phyloP scores from a whole-genome alignment of 148 eudicot genomes.

The Rhododendron griersonianum region DNA sequence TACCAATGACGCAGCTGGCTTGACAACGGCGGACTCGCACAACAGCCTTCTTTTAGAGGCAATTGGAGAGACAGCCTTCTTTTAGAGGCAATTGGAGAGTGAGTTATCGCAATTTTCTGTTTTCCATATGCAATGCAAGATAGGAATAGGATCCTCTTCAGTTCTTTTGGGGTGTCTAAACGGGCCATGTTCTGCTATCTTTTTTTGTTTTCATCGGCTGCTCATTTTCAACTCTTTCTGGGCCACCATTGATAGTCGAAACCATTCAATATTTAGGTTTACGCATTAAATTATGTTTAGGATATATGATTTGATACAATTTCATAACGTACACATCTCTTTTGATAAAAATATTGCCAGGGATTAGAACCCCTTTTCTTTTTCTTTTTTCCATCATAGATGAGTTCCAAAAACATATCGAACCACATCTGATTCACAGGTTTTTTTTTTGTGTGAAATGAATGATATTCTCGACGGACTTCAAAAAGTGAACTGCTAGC shows the following conservation, averaged over 20 bases:
- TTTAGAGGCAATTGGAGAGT: conserved; percentile 65
- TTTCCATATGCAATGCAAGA: background rate
- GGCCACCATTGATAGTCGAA: background rate
- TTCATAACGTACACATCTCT: no score
- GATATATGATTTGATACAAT: no score
- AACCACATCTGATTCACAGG: background rate
- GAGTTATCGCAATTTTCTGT: background rate
- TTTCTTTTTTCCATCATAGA: no score
- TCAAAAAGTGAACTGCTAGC: background rate
- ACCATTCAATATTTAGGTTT: no score
- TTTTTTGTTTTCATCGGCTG: no score
- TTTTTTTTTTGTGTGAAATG: no score
- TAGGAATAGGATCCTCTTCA: background rate
- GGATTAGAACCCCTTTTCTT: background rate
- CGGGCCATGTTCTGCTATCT: background rate
- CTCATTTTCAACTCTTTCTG: background rate
- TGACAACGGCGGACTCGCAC: conserved; percentile 27
- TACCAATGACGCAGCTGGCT: background rate
- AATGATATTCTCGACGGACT: background rate
- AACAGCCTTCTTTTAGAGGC: conserved; percentile 49
- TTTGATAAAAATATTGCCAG: no score
- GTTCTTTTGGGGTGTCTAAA: background rate
- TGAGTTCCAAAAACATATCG: no score
- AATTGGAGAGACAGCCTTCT: conserved; percentile 75
- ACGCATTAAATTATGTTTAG: no score